phyloP scores from a whole-genome alignment of 23 red algal genomes.

The Cyanidioschyzon merolae region DNA sequence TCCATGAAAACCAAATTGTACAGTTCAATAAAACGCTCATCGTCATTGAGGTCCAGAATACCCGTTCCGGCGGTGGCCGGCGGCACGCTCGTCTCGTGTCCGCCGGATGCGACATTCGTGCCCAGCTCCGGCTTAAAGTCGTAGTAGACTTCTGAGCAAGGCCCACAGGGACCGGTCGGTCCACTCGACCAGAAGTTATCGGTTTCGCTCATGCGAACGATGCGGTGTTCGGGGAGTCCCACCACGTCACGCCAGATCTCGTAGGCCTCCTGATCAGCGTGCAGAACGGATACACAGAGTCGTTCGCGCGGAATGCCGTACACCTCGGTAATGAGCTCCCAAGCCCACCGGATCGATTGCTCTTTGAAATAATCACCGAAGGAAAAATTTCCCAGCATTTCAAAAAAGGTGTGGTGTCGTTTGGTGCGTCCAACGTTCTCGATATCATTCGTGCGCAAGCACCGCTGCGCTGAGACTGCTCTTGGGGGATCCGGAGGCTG shows the following conservation, averaged over 20 bases:
- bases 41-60: constrained; percentile 41
- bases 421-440: constrained; percentile 84
- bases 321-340: constrained; percentile 69
- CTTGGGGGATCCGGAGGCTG: constrained; percentile 34
- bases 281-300: constrained; percentile 61
- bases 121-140: constrained; percentile 40
- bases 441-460: constrained; percentile 86
- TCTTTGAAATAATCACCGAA: constrained; percentile 96
- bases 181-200: constrained; percentile 96
- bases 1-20: constrained; percentile 99
- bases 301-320: constrained; percentile 67
- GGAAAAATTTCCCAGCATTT: constrained; percentile 98
- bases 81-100: not conserved
- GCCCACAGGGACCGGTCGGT: constrained; percentile 89
- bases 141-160: constrained; percentile 95
- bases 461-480: constrained; percentile 61
- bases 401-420: constrained; percentile 96
- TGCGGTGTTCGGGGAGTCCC: constrained; percentile 38
- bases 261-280: constrained; percentile 76
- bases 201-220: constrained; percentile 45
- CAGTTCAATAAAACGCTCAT: constrained; percentile 77
- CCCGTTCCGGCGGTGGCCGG: not conserved
- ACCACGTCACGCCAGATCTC: constrained; percentile 72
- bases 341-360: constrained; percentile 68
- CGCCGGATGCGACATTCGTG: not conserved